Percentiles rank a stretch among this genome's conserved stretches.
These are phyloP conservation scores for Cornus suecica DNA, from an alignment of 148 eudicot species.

Conservation along the genomic window DNA sequence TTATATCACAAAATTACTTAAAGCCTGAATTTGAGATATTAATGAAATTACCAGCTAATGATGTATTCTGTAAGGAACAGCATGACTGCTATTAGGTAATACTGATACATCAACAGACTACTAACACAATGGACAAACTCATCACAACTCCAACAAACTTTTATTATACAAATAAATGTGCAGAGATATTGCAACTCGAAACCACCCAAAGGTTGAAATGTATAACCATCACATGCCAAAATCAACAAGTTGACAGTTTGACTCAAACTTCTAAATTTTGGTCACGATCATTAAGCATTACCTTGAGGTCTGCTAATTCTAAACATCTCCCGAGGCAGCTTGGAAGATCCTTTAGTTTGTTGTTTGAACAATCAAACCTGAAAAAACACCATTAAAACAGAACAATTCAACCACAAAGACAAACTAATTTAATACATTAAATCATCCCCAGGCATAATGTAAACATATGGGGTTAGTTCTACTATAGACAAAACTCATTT, in stretches of 20 bases:
- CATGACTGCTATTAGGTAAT: background rate
- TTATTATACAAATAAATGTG: background rate
- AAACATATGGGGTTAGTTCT: background rate
- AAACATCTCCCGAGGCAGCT: slow-evolving; percentile 71
- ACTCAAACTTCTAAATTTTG: background rate
- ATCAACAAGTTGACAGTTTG: background rate
- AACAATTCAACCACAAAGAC: slow-evolving; percentile 8
- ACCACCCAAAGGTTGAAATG: slow-evolving; percentile 1
- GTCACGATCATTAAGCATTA: slow-evolving; percentile 12
- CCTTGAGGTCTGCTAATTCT: slow-evolving; percentile 82
- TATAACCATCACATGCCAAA: background rate
- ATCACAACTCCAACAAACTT: too few relatives aligned
- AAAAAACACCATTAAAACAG: slow-evolving; percentile 7
- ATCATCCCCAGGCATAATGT: background rate
- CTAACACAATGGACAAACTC: background rate
- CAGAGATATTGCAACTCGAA: slow-evolving; percentile 1
- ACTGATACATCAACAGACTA: slow-evolving; percentile 1
- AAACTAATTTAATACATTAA: background rate
- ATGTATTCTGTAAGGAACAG: background rate
- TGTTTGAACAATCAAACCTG: slow-evolving; percentile 97
- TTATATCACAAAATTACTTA: background rate
- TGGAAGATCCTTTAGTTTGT: slow-evolving; percentile 68
- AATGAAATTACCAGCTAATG: background rate
- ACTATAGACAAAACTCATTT: slow-evolving; percentile 4
- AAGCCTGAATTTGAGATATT: background rate